phyloP scores from a whole-genome alignment of 176 grass and related monocot species.

The Saccharum officinarum region DNA sequence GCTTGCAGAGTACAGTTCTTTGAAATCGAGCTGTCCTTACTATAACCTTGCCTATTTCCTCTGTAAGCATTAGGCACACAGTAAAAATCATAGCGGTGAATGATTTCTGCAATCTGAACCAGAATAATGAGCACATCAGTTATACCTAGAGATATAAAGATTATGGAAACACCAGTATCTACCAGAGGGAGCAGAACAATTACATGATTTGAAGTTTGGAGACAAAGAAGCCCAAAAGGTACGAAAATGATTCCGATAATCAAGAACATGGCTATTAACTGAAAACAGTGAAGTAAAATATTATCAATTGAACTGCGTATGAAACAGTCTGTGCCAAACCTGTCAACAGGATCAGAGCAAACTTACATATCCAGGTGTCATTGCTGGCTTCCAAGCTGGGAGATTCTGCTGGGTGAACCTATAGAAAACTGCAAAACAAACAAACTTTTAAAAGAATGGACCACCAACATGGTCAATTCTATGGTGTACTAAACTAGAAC shows the following conservation, averaged over 20 bases:
- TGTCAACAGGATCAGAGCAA: neutral
- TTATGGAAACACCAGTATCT: constrained; percentile 25
- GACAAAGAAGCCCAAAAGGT: constrained; percentile 72
- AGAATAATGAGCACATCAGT: neutral
- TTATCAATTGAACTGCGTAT: constrained; percentile 7
- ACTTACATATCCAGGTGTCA: constrained; percentile 79
- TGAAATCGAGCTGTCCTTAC: constrained; percentile 77
- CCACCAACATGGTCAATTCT: constrained; percentile 21
- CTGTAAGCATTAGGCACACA: constrained; percentile 78
- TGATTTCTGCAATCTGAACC: constrained; percentile 73
- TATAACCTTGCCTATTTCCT: constrained; percentile 74
- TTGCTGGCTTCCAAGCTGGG: constrained; percentile 79
- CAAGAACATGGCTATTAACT: constrained; percentile 89
- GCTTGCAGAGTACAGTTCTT: constrained; percentile 76
- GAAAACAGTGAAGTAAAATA: constrained; percentile 27
- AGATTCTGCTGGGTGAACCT: constrained; percentile 94
- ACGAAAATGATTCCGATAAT: constrained; percentile 63
- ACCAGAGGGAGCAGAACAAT: constrained; percentile 25
- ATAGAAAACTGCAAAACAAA: constrained; percentile 65
- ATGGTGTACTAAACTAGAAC: constrained; percentile 4
- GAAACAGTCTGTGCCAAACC: neutral
- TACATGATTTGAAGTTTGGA: constrained; percentile 83
- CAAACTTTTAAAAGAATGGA: constrained; percentile 33
- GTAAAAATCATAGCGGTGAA: constrained; percentile 71
- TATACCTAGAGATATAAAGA: neutral